Percentiles rank a stretch among this genome's conserved stretches.
Conservation (phyloP, 2,329 filamentous ascomycete genomes). For the Neophaeococcomyces aloes region DNA sequence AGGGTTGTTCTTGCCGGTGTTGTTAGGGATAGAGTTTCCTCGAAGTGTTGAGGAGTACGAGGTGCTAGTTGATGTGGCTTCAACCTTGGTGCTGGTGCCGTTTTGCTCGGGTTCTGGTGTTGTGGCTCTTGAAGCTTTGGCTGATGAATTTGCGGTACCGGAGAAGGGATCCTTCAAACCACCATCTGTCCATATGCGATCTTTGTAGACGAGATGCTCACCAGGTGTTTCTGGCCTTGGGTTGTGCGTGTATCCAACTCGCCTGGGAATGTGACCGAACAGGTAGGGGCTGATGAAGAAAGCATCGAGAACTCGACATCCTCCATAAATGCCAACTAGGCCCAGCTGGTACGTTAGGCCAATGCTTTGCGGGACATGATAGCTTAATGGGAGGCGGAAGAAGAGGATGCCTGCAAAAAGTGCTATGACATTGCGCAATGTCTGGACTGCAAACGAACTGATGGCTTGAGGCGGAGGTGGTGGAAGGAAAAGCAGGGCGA, state of each 20-base stretch:
- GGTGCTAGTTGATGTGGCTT: not conserved
- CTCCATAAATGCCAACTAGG: slow-evolving; percentile 35
- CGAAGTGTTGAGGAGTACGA: not conserved
- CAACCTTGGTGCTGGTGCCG: not conserved
- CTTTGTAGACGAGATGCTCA: not conserved
- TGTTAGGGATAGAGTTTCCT: not conserved
- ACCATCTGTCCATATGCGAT: slow-evolving; percentile 14
- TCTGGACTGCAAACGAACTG: slow-evolving; percentile 23
- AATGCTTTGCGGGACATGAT: slow-evolving; percentile 35
- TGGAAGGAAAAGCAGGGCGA: slow-evolving; percentile 33
- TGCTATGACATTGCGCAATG: slow-evolving; percentile 31
- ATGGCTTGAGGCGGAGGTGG: slow-evolving; percentile 30
- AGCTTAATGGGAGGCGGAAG: slow-evolving; percentile 32
- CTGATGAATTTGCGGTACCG: not conserved
- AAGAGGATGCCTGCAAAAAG: slow-evolving; percentile 30
- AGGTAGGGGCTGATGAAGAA: slow-evolving; percentile 36
- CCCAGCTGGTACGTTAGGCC: slow-evolving; percentile 37
- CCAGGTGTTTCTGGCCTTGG: slow-evolving; percentile 24
- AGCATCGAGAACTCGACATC: slow-evolving; percentile 32
- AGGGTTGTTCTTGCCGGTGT: not conserved
- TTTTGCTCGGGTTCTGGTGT: not conserved
- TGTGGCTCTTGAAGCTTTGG: not conserved
- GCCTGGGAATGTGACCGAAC: slow-evolving; percentile 31
- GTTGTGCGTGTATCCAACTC: slow-evolving; percentile 33
- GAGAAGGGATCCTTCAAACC: slow-evolving; percentile 15